phyloP scores from a whole-genome alignment of 2,329 filamentous ascomycete genomes.

The Sclerotinia sclerotiorum region DNA sequence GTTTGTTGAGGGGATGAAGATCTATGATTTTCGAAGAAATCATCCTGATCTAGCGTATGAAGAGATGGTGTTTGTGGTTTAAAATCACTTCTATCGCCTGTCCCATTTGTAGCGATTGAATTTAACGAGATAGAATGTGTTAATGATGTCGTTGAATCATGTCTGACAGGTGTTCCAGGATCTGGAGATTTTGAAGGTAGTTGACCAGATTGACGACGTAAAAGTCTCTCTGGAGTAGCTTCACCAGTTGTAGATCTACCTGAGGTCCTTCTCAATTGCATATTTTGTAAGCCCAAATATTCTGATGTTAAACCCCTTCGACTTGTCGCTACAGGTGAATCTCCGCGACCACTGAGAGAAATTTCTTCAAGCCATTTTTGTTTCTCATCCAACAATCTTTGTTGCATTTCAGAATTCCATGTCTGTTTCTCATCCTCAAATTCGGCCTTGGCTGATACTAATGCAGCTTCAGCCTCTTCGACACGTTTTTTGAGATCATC shows the following conservation, averaged over 20 bases:
- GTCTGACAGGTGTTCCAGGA: slow-evolving; percentile 37
- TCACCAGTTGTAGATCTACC: slow-evolving; percentile 38
- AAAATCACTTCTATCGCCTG: slow-evolving; percentile 16
- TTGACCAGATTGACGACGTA: slow-evolving; percentile 35
- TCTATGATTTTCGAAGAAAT: slow-evolving; percentile 53
- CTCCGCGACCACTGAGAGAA: slow-evolving; percentile 36
- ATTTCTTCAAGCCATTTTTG: slow-evolving; percentile 55
- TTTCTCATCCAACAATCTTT: slow-evolving; percentile 65
- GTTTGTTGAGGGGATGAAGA: slow-evolving; percentile 64
- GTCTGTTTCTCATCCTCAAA: slow-evolving; percentile 59
- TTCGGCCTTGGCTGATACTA: slow-evolving; percentile 57
- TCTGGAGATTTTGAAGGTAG: slow-evolving; percentile 34
- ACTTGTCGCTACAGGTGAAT: slow-evolving; percentile 38
- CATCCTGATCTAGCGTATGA: slow-evolving; percentile 44
- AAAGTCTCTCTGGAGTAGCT: slow-evolving; percentile 28
- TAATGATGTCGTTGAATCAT: slow-evolving; percentile 38
- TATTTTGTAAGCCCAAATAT: slow-evolving; percentile 43
- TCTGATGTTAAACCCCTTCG: slow-evolving; percentile 39
- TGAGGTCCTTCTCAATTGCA: slow-evolving; percentile 37
- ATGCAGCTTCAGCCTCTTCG: slow-evolving; percentile 63
- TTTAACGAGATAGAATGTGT: slow-evolving; percentile 13
- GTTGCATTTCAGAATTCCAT: slow-evolving; percentile 56
- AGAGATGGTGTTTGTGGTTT: slow-evolving; percentile 33
- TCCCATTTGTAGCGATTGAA: slow-evolving; percentile 30
- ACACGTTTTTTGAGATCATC: slow-evolving; percentile 64